Evolutionary conservation across 257 asterid species (phyloP).

Genomic region (Lantana camara): DNA sequence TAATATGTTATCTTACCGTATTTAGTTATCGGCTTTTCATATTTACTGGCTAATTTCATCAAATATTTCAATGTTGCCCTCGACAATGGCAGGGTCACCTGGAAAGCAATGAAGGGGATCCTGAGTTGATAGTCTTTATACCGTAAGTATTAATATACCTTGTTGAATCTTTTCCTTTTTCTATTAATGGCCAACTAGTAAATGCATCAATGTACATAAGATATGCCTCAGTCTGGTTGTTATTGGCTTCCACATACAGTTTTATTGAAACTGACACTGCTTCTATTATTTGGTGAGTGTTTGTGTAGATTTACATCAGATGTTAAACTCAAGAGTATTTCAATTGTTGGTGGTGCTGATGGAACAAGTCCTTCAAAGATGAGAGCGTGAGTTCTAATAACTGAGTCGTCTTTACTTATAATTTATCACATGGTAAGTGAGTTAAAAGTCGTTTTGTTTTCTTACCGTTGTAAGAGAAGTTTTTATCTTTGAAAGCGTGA

Average conservation of each 20-base stretch:
- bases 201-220: background rate
- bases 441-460: background rate
- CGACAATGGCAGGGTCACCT: slow-evolving; percentile 66
- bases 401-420: slow-evolving; percentile 19
- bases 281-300: slow-evolving; percentile 19
- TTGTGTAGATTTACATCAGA: slow-evolving; percentile 83
- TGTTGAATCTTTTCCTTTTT: slow-evolving; percentile 1
- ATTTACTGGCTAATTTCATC: slow-evolving; percentile 11
- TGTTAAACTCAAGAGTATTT: slow-evolving; percentile 93
- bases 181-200: no score
- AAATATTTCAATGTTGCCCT: slow-evolving; percentile 4
- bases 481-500: slow-evolving; percentile 99
- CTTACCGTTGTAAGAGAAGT: background rate
- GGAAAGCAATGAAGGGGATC: slow-evolving; percentile 98
- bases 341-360: slow-evolving; percentile 90
- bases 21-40: slow-evolving; percentile 8
- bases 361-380: slow-evolving; percentile 93
- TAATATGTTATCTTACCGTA: no score
- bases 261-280: slow-evolving; percentile 2
- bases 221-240: slow-evolving; percentile 10
- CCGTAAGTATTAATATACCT: slow-evolving; percentile 65
- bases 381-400: slow-evolving; percentile 80
- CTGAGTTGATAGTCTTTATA: slow-evolving; percentile 90
- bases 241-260: slow-evolving; percentile 10
- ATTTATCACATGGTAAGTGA: slow-evolving; percentile 10